phyloP scores from a whole-genome alignment of 768 basidiomycete genomes.

The Kwoniella pini region DNA sequence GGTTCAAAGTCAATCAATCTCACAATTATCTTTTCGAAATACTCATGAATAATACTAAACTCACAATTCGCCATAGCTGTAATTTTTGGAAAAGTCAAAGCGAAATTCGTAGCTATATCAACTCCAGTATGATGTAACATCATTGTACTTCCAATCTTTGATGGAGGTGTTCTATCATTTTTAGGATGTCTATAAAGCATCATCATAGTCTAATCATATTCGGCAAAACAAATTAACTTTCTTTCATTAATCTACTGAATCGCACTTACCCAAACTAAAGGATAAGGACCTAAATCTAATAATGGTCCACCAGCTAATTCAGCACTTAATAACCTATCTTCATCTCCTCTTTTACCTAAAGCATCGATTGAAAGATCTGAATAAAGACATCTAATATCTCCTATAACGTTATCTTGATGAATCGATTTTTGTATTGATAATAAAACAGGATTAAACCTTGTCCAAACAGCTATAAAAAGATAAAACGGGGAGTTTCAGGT shows the following conservation, averaged over 20 bases:
- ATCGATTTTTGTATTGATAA: conserved; percentile 47
- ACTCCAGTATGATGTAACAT: conserved; percentile 33
- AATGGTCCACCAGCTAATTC: conserved; percentile 52
- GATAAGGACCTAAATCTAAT: conserved; percentile 52
- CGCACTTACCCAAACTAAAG: conserved; percentile 32
- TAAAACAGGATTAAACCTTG: conserved; percentile 51
- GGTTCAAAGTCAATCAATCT: too few species aligned
- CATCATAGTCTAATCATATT: conserved; percentile 24
- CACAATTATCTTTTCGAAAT: background rate
- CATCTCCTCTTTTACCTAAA: conserved; percentile 26
- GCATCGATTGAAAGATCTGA: conserved; percentile 49
- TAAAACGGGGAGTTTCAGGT: background rate
- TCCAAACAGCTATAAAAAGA: conserved; percentile 48
- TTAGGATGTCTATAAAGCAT: conserved; percentile 48
- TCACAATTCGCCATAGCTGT: conserved; percentile 29
- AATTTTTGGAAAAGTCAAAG: conserved; percentile 36
- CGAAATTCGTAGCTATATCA: conserved; percentile 35
- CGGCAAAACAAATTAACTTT: background rate
- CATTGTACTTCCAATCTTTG: conserved; percentile 37
- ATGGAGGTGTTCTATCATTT: conserved; percentile 36
- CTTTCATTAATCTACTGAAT: background rate
- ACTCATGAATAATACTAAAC: background rate
- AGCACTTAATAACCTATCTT: conserved; percentile 48
- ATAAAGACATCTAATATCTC: conserved; percentile 43
- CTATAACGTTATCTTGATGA: conserved; percentile 41